These are phyloP conservation scores for Agaricus sinodeliciosus DNA, from an alignment of 768 basidiomycete genomes.

Conservation along the genomic window DNA sequence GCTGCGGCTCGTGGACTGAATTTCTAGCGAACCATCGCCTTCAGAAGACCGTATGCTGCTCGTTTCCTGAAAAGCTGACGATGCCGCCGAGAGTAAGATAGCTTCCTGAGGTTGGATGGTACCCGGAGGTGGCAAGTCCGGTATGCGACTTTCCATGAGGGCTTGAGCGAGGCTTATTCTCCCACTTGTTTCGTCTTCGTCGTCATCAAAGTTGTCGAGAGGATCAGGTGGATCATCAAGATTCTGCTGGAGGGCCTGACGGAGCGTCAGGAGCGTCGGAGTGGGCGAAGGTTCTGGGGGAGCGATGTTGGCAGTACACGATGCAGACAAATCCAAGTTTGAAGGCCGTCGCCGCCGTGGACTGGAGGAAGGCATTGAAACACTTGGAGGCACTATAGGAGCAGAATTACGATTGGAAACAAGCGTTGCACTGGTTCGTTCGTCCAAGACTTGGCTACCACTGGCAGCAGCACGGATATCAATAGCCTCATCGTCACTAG, in stretches of 20 bases:
- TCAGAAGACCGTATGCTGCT: slow-evolving; percentile 19
- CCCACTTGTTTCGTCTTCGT: slow-evolving; percentile 60
- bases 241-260: slow-evolving; percentile 52
- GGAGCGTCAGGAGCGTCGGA: slow-evolving; percentile 56
- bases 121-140: slow-evolving; percentile 67
- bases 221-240: slow-evolving; percentile 32
- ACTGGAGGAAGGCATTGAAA: slow-evolving; percentile 23
- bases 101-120: slow-evolving; percentile 60
- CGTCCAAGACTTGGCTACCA: slow-evolving; percentile 76
- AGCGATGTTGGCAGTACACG: slow-evolving; percentile 26
- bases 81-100: slow-evolving; percentile 49
- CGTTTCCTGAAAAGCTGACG: slow-evolving; percentile 15
- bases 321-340: slow-evolving; percentile 55
- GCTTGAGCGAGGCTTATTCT: slow-evolving; percentile 69
- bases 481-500: slow-evolving; percentile 85
- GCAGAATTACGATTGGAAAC: slow-evolving; percentile 24
- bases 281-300: slow-evolving; percentile 51
- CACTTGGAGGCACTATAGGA: slow-evolving; percentile 20
- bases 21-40: slow-evolving; percentile 33
- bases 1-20: slow-evolving; percentile 10
- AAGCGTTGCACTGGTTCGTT: slow-evolving; percentile 64
- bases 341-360: slow-evolving; percentile 54
- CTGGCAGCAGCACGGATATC: slow-evolving; percentile 76
- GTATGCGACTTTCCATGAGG: slow-evolving; percentile 72
- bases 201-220: slow-evolving; percentile 41